Evolutionary conservation across 768 basidiomycete species (phyloP).

Genomic region (Leccinellum rugosiceps): DNA sequence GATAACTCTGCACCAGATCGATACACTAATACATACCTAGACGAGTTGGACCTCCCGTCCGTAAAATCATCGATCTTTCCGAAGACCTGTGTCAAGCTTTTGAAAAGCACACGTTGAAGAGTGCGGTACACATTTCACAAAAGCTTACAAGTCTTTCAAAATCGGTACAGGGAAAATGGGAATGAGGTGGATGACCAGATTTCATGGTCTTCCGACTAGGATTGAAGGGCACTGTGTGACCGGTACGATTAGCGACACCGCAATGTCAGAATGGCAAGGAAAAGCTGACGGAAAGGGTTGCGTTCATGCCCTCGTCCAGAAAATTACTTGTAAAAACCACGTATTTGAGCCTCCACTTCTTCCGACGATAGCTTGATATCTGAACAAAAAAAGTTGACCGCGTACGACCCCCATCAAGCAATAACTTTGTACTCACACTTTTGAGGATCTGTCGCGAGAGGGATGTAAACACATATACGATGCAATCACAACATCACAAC

Average conservation of each 20-base stretch:
- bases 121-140: not conserved
- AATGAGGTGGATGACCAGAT: not conserved
- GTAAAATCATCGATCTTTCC: too few relatives aligned
- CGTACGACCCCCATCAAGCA: not conserved
- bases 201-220: not conserved
- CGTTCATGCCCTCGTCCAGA: not conserved
- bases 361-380: constrained; percentile 79
- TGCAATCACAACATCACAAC: not conserved
- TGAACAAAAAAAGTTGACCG: constrained; percentile 30
- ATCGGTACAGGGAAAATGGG: not conserved
- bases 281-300: not conserved
- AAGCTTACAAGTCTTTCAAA: not conserved
- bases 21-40: not conserved
- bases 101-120: not conserved
- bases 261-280: too few relatives aligned
- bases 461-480: not conserved
- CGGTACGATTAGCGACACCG: not conserved
- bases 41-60: not conserved
- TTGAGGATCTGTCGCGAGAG: constrained; percentile 40
- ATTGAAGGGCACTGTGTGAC: not conserved
- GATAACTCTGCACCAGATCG: not conserved
- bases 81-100: not conserved
- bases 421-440: constrained; percentile 41
- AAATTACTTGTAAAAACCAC: constrained; percentile 50
- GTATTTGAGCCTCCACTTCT: constrained; percentile 68